Base-by-base conservation (phyloP, 2,329 filamentous ascomycete genomes). In the Paecilomyces sp. region DNA sequence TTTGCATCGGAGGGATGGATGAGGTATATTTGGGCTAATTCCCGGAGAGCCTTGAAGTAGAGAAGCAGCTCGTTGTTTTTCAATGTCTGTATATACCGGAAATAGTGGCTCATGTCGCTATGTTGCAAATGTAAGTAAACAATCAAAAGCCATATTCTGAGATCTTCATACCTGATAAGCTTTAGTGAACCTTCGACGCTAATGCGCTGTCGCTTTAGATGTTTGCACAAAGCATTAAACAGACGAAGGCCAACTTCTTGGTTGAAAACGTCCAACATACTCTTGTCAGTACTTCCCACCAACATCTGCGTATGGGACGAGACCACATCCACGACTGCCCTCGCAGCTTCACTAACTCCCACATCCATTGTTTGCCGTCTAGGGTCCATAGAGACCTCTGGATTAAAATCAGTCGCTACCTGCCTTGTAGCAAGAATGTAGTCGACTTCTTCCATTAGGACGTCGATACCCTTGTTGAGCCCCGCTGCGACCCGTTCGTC, bases 181-280 rank as follows among this genome's bases (percentile, higher is more conserved):
- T 89, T 92, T 71, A 97, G 85, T 22, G 94, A 91, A 59, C 94
- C 94, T 62, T 91, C 88, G 28, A 91, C 90, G 71, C 88, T 93
- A 75, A 99, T 85, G 59, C 94, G 88, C 79, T 97, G 94, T 9
- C 93, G 89, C 80, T 99, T 99, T 65, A 99, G 84, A 76, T 99
- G 94, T 77, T 99, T 99, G 82, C 93, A 97, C 56, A 99, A 81
- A 18, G 91, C 89, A 22, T 89, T 87, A 77, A 97, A 99, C 57
- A 99, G 83, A 28, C 94, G 89, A 64, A 97, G 84, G 0, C 94
- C 94, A 28, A 99, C 93, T 78, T 99, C 94, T 75, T 94, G 91
- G 74, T 96, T 97, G 81, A 99, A 99, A 13, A 99, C 94, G 71
- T 99, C 94, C 28, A 99, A 87, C 83, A 96, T 96, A 63, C 91